Percentiles rank a stretch among this genome's conserved stretches.
Conservation (phyloP, 2,329 filamentous ascomycete genomes). For the Didymella pomorum region DNA sequence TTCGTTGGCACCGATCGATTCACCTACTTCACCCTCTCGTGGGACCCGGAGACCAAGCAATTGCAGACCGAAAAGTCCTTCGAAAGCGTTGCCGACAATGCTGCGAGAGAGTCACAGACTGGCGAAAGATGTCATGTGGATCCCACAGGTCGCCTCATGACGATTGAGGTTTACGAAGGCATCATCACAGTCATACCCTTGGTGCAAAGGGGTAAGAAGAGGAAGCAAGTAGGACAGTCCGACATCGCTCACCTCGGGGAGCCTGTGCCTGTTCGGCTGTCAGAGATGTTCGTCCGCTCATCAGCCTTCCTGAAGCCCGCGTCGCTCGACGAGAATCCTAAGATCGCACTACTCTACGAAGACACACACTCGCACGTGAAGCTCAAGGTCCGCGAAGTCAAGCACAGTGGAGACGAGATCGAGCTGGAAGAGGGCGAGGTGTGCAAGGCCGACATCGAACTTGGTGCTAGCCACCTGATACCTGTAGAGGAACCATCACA, state of each 20-base stretch:
- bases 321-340: slow-evolving; percentile 60
- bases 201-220: slow-evolving; percentile 61
- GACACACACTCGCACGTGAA: slow-evolving; percentile 65
- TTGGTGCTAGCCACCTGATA: slow-evolving; percentile 68
- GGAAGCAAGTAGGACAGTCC: slow-evolving; percentile 53
- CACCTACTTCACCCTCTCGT: slow-evolving; percentile 88
- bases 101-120: slow-evolving; percentile 77
- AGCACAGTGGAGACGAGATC: slow-evolving; percentile 59
- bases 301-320: slow-evolving; percentile 70
- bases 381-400: slow-evolving; percentile 64
- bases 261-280: slow-evolving; percentile 67
- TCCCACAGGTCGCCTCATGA: slow-evolving; percentile 74
- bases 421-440: slow-evolving; percentile 63
- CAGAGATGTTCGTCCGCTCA: slow-evolving; percentile 72
- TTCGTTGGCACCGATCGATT: slow-evolving; percentile 92
- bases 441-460: slow-evolving; percentile 63
- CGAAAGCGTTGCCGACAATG: slow-evolving; percentile 67
- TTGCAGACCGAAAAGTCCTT: slow-evolving; percentile 66
- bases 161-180: slow-evolving; percentile 73
- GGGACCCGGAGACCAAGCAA: slow-evolving; percentile 69
- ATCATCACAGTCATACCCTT: slow-evolving; percentile 71
- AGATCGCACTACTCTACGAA: slow-evolving; percentile 71
- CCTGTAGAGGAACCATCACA: slow-evolving; percentile 66
- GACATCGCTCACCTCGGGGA: slow-evolving; percentile 67
- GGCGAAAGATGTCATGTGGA: slow-evolving; percentile 86